Conservation (phyloP, 805 yeast species). For the Pichia cephalocereana region DNA sequence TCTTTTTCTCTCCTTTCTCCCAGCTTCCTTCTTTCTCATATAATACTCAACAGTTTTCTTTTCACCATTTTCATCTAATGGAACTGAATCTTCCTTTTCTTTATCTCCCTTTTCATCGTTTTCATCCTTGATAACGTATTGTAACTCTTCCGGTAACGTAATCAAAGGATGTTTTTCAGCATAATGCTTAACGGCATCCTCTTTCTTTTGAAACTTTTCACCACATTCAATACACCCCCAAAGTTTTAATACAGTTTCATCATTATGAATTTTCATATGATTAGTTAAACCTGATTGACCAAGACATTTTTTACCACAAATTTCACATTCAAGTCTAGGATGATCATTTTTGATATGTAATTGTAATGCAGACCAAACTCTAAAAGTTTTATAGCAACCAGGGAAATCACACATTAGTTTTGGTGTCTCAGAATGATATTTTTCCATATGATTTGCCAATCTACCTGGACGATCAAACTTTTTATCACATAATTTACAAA, state of each 20-base stretch:
- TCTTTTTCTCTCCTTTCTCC: background rate
- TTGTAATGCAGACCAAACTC: slow-evolving; percentile 67
- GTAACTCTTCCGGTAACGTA: slow-evolving; percentile 11
- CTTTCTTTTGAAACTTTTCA: slow-evolving; percentile 43
- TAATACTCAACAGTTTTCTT: background rate
- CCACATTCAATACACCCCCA: slow-evolving; percentile 62
- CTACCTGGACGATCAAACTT: slow-evolving; percentile 55
- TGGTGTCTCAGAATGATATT: slow-evolving; percentile 46
- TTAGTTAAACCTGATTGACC: slow-evolving; percentile 61
- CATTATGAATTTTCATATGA: slow-evolving; percentile 70
- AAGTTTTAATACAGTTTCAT: slow-evolving; percentile 36
- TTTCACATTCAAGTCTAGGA: slow-evolving; percentile 52
- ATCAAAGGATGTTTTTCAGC: slow-evolving; percentile 29
- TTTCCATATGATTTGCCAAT: slow-evolving; percentile 55
- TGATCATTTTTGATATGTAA: slow-evolving; percentile 65
- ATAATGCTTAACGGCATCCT: slow-evolving; percentile 50
- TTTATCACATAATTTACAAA: slow-evolving; percentile 57
- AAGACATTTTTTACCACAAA: slow-evolving; percentile 65
- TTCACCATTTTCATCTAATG: background rate
- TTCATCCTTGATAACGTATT: slow-evolving; percentile 1
- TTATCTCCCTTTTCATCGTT: background rate
- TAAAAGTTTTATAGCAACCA: slow-evolving; percentile 51
- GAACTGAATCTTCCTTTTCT: background rate
- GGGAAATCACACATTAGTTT: slow-evolving; percentile 51
- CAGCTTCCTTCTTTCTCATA: background rate